These are phyloP conservation scores for Glomus cerebriforme DNA, from an alignment of 192 early-diverging fungal genomes.

Conservation along the genomic window DNA sequence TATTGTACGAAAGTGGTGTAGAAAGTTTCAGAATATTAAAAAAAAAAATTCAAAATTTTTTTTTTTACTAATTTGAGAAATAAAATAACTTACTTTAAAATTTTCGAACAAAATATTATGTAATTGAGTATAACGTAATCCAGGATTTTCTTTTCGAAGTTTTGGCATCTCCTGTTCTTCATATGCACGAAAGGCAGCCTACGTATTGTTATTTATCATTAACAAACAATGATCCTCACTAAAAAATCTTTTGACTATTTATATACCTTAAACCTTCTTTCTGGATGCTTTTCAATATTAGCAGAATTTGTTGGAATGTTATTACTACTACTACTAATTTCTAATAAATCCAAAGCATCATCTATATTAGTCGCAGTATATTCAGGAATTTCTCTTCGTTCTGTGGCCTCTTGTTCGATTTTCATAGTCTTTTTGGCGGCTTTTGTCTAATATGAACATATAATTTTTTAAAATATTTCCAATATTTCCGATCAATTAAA, in stretches of 20 bases:
- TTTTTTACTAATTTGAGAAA: slow-evolving; percentile 1
- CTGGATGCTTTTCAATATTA: slow-evolving; percentile 84
- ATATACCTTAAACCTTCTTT: slow-evolving; percentile 72
- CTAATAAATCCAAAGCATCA: slow-evolving; percentile 79
- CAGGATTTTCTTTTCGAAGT: slow-evolving; percentile 79
- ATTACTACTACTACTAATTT: neutral
- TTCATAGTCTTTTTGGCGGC: slow-evolving; percentile 59
- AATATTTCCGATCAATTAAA: too few species aligned
- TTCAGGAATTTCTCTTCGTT: slow-evolving; percentile 59
- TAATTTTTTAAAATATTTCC: neutral
- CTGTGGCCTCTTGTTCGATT: slow-evolving; percentile 43
- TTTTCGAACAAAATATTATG: slow-evolving; percentile 82
- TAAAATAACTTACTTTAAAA: slow-evolving; percentile 43
- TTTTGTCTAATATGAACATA: slow-evolving; percentile 47
- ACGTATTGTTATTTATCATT: too few species aligned
- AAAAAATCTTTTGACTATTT: too few species aligned
- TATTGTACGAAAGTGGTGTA: neutral
- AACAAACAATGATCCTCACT: too few species aligned
- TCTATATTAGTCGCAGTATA: slow-evolving; percentile 84
- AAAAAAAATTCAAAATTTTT: neutral
- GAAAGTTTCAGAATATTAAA: too few species aligned
- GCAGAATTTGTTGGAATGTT: slow-evolving; percentile 43
- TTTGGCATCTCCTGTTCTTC: slow-evolving; percentile 71
- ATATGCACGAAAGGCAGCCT: slow-evolving; percentile 69
- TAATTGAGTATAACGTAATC: slow-evolving; percentile 74